Conservation (phyloP, 768 basidiomycete genomes). For the Tricholoma hemisulphureum region DNA sequence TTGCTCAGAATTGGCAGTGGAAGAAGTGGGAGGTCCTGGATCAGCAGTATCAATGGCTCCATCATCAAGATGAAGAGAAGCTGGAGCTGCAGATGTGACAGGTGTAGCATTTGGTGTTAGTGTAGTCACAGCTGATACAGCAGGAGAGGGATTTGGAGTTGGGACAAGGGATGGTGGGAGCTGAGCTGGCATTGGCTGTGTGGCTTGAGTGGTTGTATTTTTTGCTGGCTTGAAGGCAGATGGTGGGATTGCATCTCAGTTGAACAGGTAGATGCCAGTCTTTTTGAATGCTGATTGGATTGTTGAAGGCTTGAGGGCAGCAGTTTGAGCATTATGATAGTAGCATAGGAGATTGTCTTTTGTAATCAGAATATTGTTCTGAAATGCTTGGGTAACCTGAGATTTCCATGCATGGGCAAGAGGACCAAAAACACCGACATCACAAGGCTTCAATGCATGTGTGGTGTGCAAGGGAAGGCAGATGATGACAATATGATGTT, state of each 20-base stretch:
- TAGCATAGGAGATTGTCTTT: conserved; percentile 10
- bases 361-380: conserved; percentile 5
- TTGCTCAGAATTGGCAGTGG: too few relatives aligned
- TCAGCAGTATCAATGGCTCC: too few relatives aligned
- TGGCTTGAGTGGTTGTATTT: conserved; percentile 17
- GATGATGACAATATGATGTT: too few relatives aligned
- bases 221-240: background rate
- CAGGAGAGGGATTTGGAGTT: background rate
- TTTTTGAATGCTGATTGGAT: conserved; percentile 19
- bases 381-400: conserved; percentile 14
- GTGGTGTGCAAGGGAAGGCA: too few relatives aligned
- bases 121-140: background rate
- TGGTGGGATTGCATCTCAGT: conserved; percentile 12
- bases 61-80: too few relatives aligned
- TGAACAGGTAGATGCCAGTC: conserved; percentile 22
- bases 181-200: conserved; percentile 20
- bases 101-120: too few relatives aligned
- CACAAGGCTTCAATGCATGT: conserved; percentile 11
- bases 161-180: conserved; percentile 5
- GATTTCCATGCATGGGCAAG: conserved; percentile 30
- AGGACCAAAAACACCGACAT: conserved; percentile 39
- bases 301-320: conserved; percentile 16
- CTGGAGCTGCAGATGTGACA: too few relatives aligned
- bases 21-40: too few relatives aligned
- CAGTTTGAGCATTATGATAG: conserved; percentile 9